Percentiles rank a stretch among this genome's conserved stretches.
These are phyloP conservation scores for Alternaria burnsii DNA, from an alignment of 2,329 filamentous ascomycete species.

Conservation along the genomic window DNA sequence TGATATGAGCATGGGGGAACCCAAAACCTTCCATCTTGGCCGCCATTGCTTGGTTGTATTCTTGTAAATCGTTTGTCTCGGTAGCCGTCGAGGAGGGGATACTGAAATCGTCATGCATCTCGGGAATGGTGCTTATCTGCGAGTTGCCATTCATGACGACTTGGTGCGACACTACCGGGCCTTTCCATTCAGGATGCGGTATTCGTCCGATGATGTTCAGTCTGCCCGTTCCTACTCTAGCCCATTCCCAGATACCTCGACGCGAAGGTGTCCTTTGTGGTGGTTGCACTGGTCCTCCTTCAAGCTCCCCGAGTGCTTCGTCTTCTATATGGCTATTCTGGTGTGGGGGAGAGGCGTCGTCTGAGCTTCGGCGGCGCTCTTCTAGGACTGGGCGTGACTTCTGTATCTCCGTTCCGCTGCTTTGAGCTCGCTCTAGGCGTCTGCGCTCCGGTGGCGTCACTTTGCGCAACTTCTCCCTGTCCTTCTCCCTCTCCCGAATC, in stretches of 20 bases:
- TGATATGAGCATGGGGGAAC: slow-evolving; percentile 21
- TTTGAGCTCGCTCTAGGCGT: slow-evolving; percentile 15
- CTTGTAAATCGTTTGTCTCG: slow-evolving; percentile 25
- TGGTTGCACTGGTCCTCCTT: slow-evolving; percentile 6
- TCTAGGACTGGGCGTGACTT: slow-evolving; percentile 41
- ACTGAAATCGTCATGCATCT: slow-evolving; percentile 42
- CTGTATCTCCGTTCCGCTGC: slow-evolving; percentile 21
- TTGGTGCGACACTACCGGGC: slow-evolving; percentile 23
- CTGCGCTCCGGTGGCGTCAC: slow-evolving; percentile 36
- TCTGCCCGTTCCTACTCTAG: slow-evolving; percentile 39
- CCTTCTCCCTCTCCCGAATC: slow-evolving; percentile 32
- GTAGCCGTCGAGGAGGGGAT: slow-evolving; percentile 40
- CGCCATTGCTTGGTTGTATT: slow-evolving; percentile 18
- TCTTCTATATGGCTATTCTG: slow-evolving; percentile 21
- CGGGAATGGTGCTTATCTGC: slow-evolving; percentile 15
- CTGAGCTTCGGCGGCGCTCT: slow-evolving; percentile 48
- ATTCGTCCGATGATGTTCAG: slow-evolving; percentile 41
- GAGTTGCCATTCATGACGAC: slow-evolving; percentile 23
- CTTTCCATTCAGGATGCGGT: slow-evolving; percentile 42
- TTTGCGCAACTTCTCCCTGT: slow-evolving; percentile 33
- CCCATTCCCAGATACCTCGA: slow-evolving; percentile 48
- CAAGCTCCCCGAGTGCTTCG: slow-evolving; percentile 7
- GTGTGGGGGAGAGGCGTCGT: slow-evolving; percentile 37
- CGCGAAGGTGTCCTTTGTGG: slow-evolving; percentile 31
- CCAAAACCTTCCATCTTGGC: slow-evolving; percentile 39